phyloP scores from a whole-genome alignment of 1,139 yeast species.

The Lodderomyces orthopsilosis region DNA sequence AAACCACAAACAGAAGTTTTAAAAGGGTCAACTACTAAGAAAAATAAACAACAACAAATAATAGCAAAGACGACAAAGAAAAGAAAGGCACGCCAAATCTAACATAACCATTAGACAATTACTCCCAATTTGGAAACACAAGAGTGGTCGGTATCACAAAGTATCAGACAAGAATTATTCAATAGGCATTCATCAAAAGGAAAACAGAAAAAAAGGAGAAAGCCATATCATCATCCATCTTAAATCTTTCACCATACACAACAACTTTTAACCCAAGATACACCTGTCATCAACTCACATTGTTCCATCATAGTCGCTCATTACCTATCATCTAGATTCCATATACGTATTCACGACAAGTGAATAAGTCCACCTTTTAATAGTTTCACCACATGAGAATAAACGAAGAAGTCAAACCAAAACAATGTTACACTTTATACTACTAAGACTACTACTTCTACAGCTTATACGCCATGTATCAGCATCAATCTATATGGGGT shows the following conservation, averaged over 20 bases:
- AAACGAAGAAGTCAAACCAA: neutral
- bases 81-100: neutral
- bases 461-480: constrained; percentile 11
- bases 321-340: too few relatives aligned
- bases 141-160: too few relatives aligned
- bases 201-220: neutral
- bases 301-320: neutral
- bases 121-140: neutral
- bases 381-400: neutral
- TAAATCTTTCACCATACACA: neutral
- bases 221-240: neutral
- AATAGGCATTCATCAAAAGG: neutral
- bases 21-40: too few relatives aligned
- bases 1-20: neutral
- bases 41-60: neutral
- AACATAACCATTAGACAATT: neutral
- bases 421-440: constrained; percentile 6
- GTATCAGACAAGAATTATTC: neutral
- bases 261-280: neutral
- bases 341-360: neutral
- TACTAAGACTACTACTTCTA: constrained; percentile 7
- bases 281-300: neutral
- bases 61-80: neutral
- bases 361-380: neutral
- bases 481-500: constrained; percentile 52